Evolutionary conservation across 352 stramenopile species (phyloP).

Genomic region (Globisporangium nunn): DNA sequence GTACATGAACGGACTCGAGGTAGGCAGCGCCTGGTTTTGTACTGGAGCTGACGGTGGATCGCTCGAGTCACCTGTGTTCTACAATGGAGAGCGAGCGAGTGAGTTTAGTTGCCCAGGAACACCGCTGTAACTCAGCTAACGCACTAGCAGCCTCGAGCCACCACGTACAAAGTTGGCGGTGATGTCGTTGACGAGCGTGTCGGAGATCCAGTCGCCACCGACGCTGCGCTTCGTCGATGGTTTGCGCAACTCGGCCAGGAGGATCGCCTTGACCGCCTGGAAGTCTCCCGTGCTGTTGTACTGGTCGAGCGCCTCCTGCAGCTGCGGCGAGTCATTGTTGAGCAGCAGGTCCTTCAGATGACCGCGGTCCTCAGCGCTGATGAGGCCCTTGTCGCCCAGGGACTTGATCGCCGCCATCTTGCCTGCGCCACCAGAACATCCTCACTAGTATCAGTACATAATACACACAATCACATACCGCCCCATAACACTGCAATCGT

Average conservation of each 20-base stretch:
- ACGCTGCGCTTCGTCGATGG: slow-evolving; percentile 63
- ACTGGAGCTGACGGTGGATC: neutral
- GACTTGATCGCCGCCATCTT: slow-evolving; percentile 84
- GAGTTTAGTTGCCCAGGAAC: too few relatives aligned
- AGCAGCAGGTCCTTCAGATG: slow-evolving; percentile 73
- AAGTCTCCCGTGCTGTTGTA: slow-evolving; percentile 80
- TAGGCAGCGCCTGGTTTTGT: neutral
- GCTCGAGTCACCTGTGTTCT: slow-evolving; percentile 9
- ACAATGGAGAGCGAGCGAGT: neutral
- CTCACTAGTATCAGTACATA: neutral
- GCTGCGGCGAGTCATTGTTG: slow-evolving; percentile 67
- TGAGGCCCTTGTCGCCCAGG: slow-evolving; percentile 62
- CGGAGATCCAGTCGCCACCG: slow-evolving; percentile 60
- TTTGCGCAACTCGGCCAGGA: slow-evolving; percentile 55
- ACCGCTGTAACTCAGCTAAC: too few relatives aligned
- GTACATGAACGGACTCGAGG: slow-evolving; percentile 25
- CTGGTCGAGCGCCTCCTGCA: slow-evolving; percentile 67
- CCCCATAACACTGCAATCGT: neutral
- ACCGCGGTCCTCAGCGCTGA: slow-evolving; percentile 56
- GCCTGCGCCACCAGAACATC: slow-evolving; percentile 5
- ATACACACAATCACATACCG: too few relatives aligned
- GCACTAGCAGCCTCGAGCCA: neutral
- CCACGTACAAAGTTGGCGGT: slow-evolving; percentile 43
- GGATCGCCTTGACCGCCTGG: slow-evolving; percentile 59
- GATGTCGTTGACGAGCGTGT: slow-evolving; percentile 75